Conservation (phyloP, 805 yeast genomes). For the Yamadazyma philogaea region DNA sequence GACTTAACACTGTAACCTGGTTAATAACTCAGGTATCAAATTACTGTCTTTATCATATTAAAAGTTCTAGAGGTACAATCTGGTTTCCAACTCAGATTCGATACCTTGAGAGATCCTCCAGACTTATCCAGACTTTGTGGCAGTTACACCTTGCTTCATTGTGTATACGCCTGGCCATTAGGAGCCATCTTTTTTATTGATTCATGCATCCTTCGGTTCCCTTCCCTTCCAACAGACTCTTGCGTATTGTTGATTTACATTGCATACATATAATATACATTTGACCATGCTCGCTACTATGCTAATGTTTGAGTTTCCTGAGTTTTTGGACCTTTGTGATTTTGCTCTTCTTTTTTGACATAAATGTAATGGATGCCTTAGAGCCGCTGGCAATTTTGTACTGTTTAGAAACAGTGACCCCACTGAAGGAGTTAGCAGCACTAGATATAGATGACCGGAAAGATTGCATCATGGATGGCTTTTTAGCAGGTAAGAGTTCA, state of each 20-base stretch:
- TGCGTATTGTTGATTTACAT: background rate
- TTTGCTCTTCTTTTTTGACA: slow-evolving; percentile 34
- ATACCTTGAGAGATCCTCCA: too few species aligned
- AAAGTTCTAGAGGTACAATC: background rate
- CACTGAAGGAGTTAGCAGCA: slow-evolving; percentile 41
- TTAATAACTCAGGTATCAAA: background rate
- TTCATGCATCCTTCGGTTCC: too few species aligned
- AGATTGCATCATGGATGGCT: slow-evolving; percentile 47
- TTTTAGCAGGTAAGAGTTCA: slow-evolving; percentile 39
- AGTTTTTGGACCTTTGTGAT: slow-evolving; percentile 4
- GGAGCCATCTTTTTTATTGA: too few species aligned
- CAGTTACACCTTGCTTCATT: too few species aligned
- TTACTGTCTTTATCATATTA: background rate
- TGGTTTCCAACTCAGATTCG: slow-evolving; percentile 4
- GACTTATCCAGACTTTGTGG: too few species aligned
- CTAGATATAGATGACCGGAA: slow-evolving; percentile 42
- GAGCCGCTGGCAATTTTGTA: slow-evolving; percentile 55
- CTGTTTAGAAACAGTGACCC: slow-evolving; percentile 52
- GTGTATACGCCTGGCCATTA: too few species aligned
- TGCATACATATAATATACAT: slow-evolving; percentile 1
- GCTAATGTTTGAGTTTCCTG: slow-evolving; percentile 7
- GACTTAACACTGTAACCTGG: slow-evolving; percentile 11
- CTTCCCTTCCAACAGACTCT: too few species aligned
- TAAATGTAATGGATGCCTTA: slow-evolving; percentile 55
- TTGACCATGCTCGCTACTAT: background rate